Base-by-base conservation (phyloP, 495 filamentous ascomycete species). In the Coniosporium apollinis region DNA sequence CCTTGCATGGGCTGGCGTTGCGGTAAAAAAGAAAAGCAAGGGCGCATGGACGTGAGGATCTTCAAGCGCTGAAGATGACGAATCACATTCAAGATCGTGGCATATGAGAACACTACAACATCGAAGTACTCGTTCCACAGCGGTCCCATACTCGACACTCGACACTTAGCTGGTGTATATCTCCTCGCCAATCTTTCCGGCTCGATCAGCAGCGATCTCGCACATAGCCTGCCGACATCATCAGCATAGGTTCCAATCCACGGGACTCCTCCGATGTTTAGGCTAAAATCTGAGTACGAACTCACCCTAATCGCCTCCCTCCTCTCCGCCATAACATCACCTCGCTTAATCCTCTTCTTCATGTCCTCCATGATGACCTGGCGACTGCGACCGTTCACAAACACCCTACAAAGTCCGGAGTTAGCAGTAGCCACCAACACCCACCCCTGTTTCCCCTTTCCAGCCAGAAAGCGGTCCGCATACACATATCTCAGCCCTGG, bases 401-500 rank as follows among this genome's bases (percentile, higher is more conserved):
- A 97, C 5, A 82, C 74, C 31, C 76, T 80, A 42, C 32, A 22
- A 35, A 33, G 25, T 42, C 31, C 30, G 24, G 22, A 19, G 22
- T n/a, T 2, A 22, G 5, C 22, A n/a, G n/a, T n/a, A n/a, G n/a
- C n/a, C n/a, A n/a, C n/a, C n/a, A n/a, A n/a, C n/a, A n/a, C n/a
- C n/a, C n/a, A n/a, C n/a, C n/a, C n/a, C n/a, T n/a, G n/a, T n/a
- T n/a, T n/a, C n/a, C n/a, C n/a, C n/a, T n/a, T n/a, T n/a, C 13
- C 19, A 3, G 19, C n/a, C n/a, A n/a, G 4, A 13, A 14, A 22
- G 28, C 26, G 34, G 33, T 28, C 22, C 24, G 62, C 72, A 33
- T 70, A 80, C 66, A 94, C 82, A 64, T 92, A 94, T 60, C 75
- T 62, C 51, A 96, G 50, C 3, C 87, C 52, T 30, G 82, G 82